Percentiles rank a stretch among this genome's conserved stretches.
phyloP scores from a whole-genome alignment of 768 basidiomycete genomes.

The Lactarius hengduanensis region DNA sequence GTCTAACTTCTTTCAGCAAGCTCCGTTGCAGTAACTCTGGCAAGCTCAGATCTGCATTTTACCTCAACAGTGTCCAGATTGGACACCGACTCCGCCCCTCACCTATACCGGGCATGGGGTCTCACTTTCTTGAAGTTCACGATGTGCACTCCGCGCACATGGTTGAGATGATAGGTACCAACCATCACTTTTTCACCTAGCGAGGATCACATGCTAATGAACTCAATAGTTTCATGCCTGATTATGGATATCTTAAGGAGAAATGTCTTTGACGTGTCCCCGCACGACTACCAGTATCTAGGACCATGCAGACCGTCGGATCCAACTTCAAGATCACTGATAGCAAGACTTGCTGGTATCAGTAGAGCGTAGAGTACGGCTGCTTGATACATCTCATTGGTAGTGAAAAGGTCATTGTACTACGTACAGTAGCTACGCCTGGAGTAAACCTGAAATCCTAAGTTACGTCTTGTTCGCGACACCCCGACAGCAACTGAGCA shows the following conservation, averaged over 20 bases:
- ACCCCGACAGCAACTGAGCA: background rate
- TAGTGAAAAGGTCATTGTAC: background rate
- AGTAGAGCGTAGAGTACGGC: background rate
- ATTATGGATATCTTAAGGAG: slow-evolving; percentile 28
- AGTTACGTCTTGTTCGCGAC: background rate
- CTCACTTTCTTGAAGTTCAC: slow-evolving; percentile 15
- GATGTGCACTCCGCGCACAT: slow-evolving; percentile 12
- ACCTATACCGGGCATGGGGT: slow-evolving; percentile 17
- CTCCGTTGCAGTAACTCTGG: slow-evolving; percentile 18
- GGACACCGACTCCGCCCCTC: slow-evolving; percentile 11
- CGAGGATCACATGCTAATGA: background rate
- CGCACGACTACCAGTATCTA: slow-evolving; percentile 23
- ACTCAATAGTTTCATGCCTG: slow-evolving; percentile 21
- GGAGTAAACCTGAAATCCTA: background rate
- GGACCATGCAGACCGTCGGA: slow-evolving; percentile 24
- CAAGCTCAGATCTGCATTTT: slow-evolving; percentile 16
- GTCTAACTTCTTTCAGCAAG: slow-evolving; percentile 7
- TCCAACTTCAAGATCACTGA: slow-evolving; percentile 17
- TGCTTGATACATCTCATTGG: background rate
- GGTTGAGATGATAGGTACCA: slow-evolving; percentile 27
- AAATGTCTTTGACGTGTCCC: slow-evolving; percentile 23
- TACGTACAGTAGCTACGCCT: background rate
- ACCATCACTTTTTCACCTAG: background rate
- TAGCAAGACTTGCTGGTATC: slow-evolving; percentile 18
- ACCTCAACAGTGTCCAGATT: slow-evolving; percentile 21